Evolutionary conservation across 164 flowering plant genomes (phyloP), one percentile per base, ranked within the genome.

Genomic region (Chloranthus sessilifolius): DNA sequence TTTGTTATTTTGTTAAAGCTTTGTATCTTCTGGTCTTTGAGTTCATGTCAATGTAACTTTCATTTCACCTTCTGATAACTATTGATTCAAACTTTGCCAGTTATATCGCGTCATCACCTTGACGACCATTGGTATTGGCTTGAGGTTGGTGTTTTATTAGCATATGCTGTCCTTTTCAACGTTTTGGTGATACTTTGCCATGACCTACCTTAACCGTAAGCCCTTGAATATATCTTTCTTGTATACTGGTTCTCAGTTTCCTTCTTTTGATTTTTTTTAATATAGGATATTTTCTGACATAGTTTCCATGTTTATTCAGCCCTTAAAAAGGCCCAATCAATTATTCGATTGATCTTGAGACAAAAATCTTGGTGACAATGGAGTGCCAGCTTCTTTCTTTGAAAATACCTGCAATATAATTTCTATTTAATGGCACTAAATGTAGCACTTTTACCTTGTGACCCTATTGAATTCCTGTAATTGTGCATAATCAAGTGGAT

Each of bases 181-280:
- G 54, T 21, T 48, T 0, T 77, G 17, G 74, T 81, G 60, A 84
- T 81, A 31, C 39, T 72, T n/a, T 60, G 83, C 91, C 20, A 53
- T 90, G 74, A 50, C 82, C 37, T 75, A 68, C 60, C 81, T 90
- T 22, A 69, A 79, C 35, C 90, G 97, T 90, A 65, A 67, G 95
- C 78, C n/a, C 5, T 5, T 21, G 20, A 0, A 3, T 0, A 22
- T n/a, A n/a, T n/a, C n/a, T 19, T 52, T 62, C n/a, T 11, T 24
- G 20, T 45, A 7, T 55, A 17, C 55, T 11, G 24, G 24, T 46
- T 34, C 22, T n/a, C n/a, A n/a, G n/a, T n/a, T n/a, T n/a, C n/a
- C n/a, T n/a, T n/a, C n/a, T n/a, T n/a, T n/a, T n/a, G n/a, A n/a
- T n/a, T n/a, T 21, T 10, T 17, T 4, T 17, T 0, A 19, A 8